Evolutionary conservation across 1,284 basidiomycete species (phyloP), one percentile per base, ranked within the genome.

Genomic region (Fomes fomentarius): DNA sequence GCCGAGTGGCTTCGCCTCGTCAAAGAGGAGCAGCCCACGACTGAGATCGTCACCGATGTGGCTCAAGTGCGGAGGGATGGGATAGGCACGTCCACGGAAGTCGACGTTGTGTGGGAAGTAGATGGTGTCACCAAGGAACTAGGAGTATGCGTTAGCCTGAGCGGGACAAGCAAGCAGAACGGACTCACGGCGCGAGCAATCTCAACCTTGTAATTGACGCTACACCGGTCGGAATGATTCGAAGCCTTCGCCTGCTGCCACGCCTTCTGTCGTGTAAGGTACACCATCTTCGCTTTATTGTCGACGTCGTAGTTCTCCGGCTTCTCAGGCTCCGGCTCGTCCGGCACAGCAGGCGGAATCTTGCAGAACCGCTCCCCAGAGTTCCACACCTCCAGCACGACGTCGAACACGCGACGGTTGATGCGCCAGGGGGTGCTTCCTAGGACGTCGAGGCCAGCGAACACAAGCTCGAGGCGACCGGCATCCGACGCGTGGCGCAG

Each of bases 101-200:
- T 99, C 97, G 67, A 99, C 80, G 73, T 98, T 98, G 74, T 99
- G 97, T 0, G 96, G 96, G 58, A 97, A 82, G 74, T 95, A 99
- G 71, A 99, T 90, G 0, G 79, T 85, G 66, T 98, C 94, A 33
- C 83, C 84, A 41, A 94, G 73, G 78, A 94, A 96, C 88, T 65
- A 28, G 22, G 35, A 35, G 39, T 25, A 38, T 37, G 5, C 3
- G 25, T 42, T 2, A 28, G 15, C 21, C 21, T 40, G 14, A 17
- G 34, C 34, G 2, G 34, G 11, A 34, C 45, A 17, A 53, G 14
- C 42, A 38, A 31, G 40, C 39, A 34, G 48, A 58, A 15, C 14
- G 80, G n/a, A n/a, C 89, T 70, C 66, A 93, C 91, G 48, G 95
- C 89, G 53, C 93, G 82, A 1, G 96, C 96, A 66, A 99, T 97